Evolutionary conservation across 1,139 yeast genomes (phyloP).

Genomic region (Hanseniaspora uvarum): DNA sequence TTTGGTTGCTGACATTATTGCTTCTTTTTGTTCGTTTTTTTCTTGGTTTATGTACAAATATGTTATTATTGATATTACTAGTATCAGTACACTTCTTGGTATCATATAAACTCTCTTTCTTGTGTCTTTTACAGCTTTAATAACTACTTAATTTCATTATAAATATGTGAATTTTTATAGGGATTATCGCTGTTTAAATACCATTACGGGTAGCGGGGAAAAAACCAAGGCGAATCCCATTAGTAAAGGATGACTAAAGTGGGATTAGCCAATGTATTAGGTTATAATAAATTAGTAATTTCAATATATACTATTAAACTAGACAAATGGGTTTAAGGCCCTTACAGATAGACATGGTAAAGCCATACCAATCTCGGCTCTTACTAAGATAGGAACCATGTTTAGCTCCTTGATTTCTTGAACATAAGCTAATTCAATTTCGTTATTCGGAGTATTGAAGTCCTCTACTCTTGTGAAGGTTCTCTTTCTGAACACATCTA

Average conservation of each 20-base stretch:
- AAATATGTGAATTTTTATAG: too few species aligned
- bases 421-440: slow-evolving; percentile 37
- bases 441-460: slow-evolving; percentile 1
- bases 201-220: too few species aligned
- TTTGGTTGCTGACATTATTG: background rate
- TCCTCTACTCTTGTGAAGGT: slow-evolving; percentile 54
- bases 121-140: too few species aligned
- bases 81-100: background rate
- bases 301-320: background rate
- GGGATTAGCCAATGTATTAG: background rate
- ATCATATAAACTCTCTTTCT: background rate
- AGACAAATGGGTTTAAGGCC: slow-evolving; percentile 73
- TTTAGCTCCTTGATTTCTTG: slow-evolving; percentile 74
- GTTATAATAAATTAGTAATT: background rate
- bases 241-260: background rate
- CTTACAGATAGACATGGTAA: slow-evolving; percentile 90
- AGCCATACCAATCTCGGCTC: slow-evolving; percentile 93
- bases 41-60: background rate
- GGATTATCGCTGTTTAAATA: too few species aligned
- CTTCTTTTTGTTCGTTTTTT: background rate
- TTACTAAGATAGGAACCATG: slow-evolving; percentile 70
- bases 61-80: background rate
- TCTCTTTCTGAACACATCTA: slow-evolving; percentile 48
- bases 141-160: too few species aligned
- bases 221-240: background rate